Evolutionary conservation across 1,284 basidiomycete genomes (phyloP), one percentile per base, ranked within the genome.

Genomic region (Ustilago crameri): DNA sequence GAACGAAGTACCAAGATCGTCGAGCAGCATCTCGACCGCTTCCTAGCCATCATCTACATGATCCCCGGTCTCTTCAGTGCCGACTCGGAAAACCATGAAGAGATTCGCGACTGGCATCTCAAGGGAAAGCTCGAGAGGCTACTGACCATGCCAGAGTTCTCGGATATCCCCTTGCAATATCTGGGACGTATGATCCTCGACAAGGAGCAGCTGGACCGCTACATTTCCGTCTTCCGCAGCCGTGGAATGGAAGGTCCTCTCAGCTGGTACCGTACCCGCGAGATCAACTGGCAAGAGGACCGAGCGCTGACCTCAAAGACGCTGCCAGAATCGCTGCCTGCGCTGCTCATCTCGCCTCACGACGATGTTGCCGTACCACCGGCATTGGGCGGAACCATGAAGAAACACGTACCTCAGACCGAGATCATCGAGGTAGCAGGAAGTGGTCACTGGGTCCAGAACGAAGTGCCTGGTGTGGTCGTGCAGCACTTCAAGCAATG

Each of bases 221-320:
- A 75, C 54, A 48, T 71, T 20, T 27, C 40, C 47, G 34, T 57
- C 44, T 74, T 75, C 50, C 58, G 57, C 27, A 76, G 74, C 23
- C 53, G 74, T 12, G 61, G 65, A 5, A 79, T 79, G 74, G 75
- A 79, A 24, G 76, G 76, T 5, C 74, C 76, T 14, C 47, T 79
- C 1, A 79, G 73, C 58, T 79, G 76, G 76, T 79, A 79, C 42
- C 53, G 76, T 12, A 75, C 73, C 23, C 50, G 75, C 18, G 51
- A 61, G 42, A 66, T 79, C 65, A 79, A 79, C 43, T 74, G 54
- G 51, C 43, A 71, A 26, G 75, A 77, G 30, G 74, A 77, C 20
- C 56, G 64, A 7, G 59, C 46, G 3, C 23, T 72, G 22, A 59
- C 58, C 0, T 51, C 48, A 34, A 61, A 67, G 38, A 59, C 52